Evolutionary conservation across 2,329 filamentous ascomycete genomes (phyloP), one percentile per base, ranked within the genome.

Genomic region (Neoarthrinium moseri): DNA sequence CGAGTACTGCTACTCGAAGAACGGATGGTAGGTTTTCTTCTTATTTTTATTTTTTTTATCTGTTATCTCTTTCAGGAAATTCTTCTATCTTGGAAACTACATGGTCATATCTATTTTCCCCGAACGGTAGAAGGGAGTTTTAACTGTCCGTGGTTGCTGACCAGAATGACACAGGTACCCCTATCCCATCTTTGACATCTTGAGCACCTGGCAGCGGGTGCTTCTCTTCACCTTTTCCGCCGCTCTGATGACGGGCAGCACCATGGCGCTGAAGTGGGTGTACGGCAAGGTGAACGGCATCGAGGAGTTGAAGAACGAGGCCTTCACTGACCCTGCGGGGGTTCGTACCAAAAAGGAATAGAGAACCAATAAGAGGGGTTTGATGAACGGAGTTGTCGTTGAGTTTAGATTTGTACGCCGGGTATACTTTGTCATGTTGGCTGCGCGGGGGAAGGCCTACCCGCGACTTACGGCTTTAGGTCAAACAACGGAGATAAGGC

Each of bases 121-220:
- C n/a, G n/a, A n/a, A n/a, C n/a, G n/a, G n/a, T n/a, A n/a, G n/a
- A n/a, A n/a, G n/a, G n/a, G n/a, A n/a, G 8, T 29, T 29, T 7
- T 29, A 7, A n/a, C n/a, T n/a, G 8, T n/a, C 8, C 26, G 8
- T 29, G 26, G 13, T 13, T 12, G 24, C 29, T 48, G 21, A 48
- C 18, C n/a, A n/a, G 43, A 12, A 24, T 21, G 8, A 29, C 36
- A 33, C 43, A 87, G 84, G 73, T 95, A 95, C 56, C 90, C 91
- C 0, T 96, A 96, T 64, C 91, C 91, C 1, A 77, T 96, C 21
- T 92, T 96, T 52, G 83, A 74, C 7, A 62, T 87, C 35, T 69
- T 95, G 33, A 76, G 73, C 40, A 86, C 82, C 0, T 61, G 70
- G 39, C 84, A 90, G 59, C 79, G 91, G 17, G 70, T 83, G 7